phyloP scores from a whole-genome alignment of 2,329 filamentous ascomycete genomes.

The Paracoccidioides lutzii region DNA sequence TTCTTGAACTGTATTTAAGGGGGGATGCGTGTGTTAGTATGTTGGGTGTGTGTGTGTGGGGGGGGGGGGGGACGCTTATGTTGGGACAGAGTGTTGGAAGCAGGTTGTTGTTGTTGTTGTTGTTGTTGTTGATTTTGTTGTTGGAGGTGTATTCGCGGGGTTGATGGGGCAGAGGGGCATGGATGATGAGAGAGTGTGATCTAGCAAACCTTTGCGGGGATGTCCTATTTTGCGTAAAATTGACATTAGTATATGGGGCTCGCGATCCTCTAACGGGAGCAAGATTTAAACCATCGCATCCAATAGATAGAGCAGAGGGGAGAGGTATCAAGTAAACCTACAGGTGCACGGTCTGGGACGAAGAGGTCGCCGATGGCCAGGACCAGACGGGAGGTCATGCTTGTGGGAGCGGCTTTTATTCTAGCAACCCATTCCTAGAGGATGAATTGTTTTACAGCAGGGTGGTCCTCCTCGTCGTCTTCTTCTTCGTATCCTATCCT shows the following conservation, averaged over 20 bases:
- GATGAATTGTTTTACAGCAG: not conserved
- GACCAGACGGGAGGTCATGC: conserved; percentile 73
- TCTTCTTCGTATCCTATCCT: not conserved
- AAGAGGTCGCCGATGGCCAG: conserved; percentile 87
- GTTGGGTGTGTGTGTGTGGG: too few species aligned
- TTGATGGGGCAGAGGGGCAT: not conserved
- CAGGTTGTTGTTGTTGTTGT: not conserved
- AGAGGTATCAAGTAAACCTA: conserved; percentile 23
- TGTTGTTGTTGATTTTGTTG: not conserved
- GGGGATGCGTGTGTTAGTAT: too few species aligned
- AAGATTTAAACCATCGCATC: not conserved
- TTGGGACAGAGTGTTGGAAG: not conserved
- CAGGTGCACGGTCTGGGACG: conserved; percentile 82
- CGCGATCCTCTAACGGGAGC: not conserved
- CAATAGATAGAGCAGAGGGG: conserved; percentile 5
- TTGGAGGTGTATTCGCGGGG: not conserved
- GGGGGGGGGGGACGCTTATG: too few species aligned
- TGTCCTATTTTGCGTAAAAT: conserved; percentile 40
- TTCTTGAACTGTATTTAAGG: conserved; percentile 58
- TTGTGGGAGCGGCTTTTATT: conserved; percentile 9
- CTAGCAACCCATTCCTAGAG: conserved; percentile 1
- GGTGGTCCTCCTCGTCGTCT: not conserved
- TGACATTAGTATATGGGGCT: conserved; percentile 7
- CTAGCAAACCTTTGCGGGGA: conserved; percentile 64
- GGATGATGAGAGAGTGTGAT: not conserved